Conservation (phyloP, 179 eudicot species). For the Beta macrorhiza region DNA sequence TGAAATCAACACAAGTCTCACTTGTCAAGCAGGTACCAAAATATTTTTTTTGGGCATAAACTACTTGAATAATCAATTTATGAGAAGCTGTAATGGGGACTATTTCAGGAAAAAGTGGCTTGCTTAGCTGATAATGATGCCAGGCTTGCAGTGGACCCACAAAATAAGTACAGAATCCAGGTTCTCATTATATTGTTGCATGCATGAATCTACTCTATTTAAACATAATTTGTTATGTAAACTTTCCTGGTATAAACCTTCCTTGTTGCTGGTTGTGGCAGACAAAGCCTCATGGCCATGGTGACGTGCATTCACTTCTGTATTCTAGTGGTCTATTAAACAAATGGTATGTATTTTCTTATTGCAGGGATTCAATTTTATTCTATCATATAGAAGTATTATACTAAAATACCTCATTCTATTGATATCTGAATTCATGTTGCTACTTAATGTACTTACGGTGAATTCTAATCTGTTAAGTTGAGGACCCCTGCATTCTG, state of each 20-base stretch:
- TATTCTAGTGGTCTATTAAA: constrained; percentile 73
- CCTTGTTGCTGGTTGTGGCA: constrained; percentile 28
- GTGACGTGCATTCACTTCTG: constrained; percentile 93
- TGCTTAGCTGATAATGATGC: constrained; percentile 98
- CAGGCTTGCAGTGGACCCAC: constrained; percentile 81
- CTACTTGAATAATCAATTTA: not conserved
- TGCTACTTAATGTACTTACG: not conserved
- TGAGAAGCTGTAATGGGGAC: not conserved
- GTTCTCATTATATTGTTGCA: constrained; percentile 30
- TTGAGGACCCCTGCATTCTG: not conserved
- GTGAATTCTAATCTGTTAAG: not conserved
- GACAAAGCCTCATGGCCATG: constrained; percentile 99
- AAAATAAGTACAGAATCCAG: constrained; percentile 83
- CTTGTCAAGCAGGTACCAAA: constrained; percentile 79
- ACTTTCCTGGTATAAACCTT: constrained; percentile 9
- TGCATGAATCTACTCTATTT: not conserved
- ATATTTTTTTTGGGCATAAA: not conserved
- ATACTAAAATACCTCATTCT: not conserved
- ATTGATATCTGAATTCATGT: not conserved
- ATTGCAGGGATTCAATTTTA: not conserved
- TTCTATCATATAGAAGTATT: not conserved
- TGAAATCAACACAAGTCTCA: constrained; percentile 75
- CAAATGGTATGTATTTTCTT: constrained; percentile 49
- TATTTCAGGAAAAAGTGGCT: constrained; percentile 90
- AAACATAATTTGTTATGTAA: not conserved